Base-by-base conservation (phyloP, 345 rosid genomes). In the Citrus cavaleriei region DNA sequence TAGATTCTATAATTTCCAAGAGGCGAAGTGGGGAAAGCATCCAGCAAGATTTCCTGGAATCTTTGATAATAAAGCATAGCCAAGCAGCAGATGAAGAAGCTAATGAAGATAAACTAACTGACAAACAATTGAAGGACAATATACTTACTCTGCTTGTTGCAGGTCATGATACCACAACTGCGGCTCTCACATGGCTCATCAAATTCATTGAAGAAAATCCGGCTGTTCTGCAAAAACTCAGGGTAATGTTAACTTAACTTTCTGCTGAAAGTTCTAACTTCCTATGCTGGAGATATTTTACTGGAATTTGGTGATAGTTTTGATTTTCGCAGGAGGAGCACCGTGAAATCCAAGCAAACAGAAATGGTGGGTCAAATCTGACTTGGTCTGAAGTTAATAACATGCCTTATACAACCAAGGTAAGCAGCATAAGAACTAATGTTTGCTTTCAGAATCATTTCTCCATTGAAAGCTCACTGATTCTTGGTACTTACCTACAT, bases 161-260 rank as follows among this genome's bases (percentile, higher is more conserved):
- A 38, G 95, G 95, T 6, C 95, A 90, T 75, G 91, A 91, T 61
- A 91, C 95, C 67, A 91, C 92, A 5, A 88, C 92, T 18, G 90
- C 95, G 62, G 93, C 87, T 71, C 84, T 91, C 58, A 90, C 95
- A 22, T 90, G 93, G 91, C 80, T 88, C 80, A 64, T 86, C 78
- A 88, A 90, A 69, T 87, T 90, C 84, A 90, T 89, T 1, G 89
- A 60, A 69, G 92, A 90, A 78, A 91, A 87, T 76, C 89, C 91
- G 13, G 46, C 38, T 18, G 88, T 88, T 71, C 49, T 88, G 71
- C 84, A 90, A 57, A 70, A 83, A 77, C 93, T 90, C 76, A 77
- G 93, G 65, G 93, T 88, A 85, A 71, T 54, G 14, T 34, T 24
- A 22, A 49, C 76, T 27, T 34, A 21, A 38, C 65, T 70, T 12